These are phyloP conservation scores for Apiosordaria backusii DNA, from an alignment of 495 filamentous ascomycete genomes.

Conservation along the genomic window DNA sequence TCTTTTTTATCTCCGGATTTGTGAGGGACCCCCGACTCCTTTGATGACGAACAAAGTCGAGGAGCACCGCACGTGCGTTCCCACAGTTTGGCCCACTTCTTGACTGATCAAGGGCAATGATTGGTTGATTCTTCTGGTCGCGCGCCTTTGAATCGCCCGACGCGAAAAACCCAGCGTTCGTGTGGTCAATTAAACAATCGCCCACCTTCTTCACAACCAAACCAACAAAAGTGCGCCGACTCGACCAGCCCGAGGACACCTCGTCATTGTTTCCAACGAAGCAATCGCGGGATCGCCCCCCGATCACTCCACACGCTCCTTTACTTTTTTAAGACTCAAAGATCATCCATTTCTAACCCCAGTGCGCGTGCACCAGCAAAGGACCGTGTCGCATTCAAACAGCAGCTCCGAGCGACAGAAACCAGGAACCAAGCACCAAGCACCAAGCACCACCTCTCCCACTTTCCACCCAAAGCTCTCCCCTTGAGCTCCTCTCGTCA, in stretches of 20 bases:
- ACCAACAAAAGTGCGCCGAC: background rate
- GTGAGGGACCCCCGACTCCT: slow-evolving; percentile 8
- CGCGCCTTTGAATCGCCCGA: slow-evolving; percentile 29
- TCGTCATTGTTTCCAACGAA: background rate
- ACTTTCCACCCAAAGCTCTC: background rate
- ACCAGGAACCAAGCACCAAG: background rate
- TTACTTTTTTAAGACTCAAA: background rate
- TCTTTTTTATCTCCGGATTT: slow-evolving; percentile 5
- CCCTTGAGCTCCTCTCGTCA: background rate
- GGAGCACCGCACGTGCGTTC: slow-evolving; percentile 22
- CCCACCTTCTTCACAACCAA: background rate
- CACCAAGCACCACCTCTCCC: background rate
- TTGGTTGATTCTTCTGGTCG: slow-evolving; percentile 9
- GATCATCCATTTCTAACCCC: background rate
- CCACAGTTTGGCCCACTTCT: slow-evolving; percentile 18
- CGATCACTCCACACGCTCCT: background rate
- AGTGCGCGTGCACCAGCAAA: background rate
- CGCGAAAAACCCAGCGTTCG: slow-evolving; percentile 30
- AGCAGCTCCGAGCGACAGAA: background rate
- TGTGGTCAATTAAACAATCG: slow-evolving; percentile 31
- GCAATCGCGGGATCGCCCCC: background rate
- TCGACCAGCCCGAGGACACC: background rate
- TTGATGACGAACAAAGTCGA: slow-evolving; percentile 19
- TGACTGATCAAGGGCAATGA: background rate
- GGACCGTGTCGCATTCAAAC: background rate